Percentiles rank a stretch among this genome's conserved stretches.
Conservation (phyloP, 2,329 filamentous ascomycete species). For the Ilyonectria destructans region DNA sequence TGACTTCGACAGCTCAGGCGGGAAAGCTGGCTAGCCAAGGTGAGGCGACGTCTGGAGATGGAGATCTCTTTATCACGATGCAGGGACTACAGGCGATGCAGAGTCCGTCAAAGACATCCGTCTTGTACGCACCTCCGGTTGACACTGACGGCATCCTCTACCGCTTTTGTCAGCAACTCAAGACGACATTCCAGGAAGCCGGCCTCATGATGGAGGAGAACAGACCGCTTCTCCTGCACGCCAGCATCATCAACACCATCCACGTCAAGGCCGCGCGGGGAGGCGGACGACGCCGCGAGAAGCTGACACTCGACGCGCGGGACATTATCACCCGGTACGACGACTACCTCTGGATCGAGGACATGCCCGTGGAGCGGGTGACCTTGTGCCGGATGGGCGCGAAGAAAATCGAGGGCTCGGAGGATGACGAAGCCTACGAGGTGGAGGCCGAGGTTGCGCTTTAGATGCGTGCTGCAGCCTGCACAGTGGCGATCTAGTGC, state of each 20-base stretch:
- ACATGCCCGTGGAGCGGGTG: slow-evolving; percentile 78
- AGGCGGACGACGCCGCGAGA: slow-evolving; percentile 52
- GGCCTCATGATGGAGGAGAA: slow-evolving; percentile 72
- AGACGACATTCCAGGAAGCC: slow-evolving; percentile 67
- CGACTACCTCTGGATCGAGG: slow-evolving; percentile 80
- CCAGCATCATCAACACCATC: slow-evolving; percentile 89
- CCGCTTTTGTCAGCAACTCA: slow-evolving; percentile 72
- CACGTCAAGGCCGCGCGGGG: slow-evolving; percentile 71
- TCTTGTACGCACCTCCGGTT: slow-evolving; percentile 76
- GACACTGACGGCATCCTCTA: slow-evolving; percentile 69
- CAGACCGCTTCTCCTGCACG: slow-evolving; percentile 82
- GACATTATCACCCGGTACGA: slow-evolving; percentile 73
- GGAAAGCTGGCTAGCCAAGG: slow-evolving; percentile 4
- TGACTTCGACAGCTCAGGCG: slow-evolving; percentile 5
- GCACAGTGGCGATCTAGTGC: slow-evolving; percentile 18
- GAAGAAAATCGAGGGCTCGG: slow-evolving; percentile 72
- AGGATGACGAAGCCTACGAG: slow-evolving; percentile 69
- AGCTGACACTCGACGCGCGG: slow-evolving; percentile 68
- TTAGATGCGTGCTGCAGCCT: slow-evolving; percentile 35
- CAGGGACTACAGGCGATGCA: slow-evolving; percentile 76
- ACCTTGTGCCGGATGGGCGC: slow-evolving; percentile 93
- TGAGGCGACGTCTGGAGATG: slow-evolving; percentile 5
- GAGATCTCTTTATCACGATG: slow-evolving; percentile 62
- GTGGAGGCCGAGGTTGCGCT: slow-evolving; percentile 66
- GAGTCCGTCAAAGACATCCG: slow-evolving; percentile 67